Evolutionary conservation across 345 rosid genomes (phyloP), one percentile per base, ranked within the genome.

Genomic region (Boechera stricta): DNA sequence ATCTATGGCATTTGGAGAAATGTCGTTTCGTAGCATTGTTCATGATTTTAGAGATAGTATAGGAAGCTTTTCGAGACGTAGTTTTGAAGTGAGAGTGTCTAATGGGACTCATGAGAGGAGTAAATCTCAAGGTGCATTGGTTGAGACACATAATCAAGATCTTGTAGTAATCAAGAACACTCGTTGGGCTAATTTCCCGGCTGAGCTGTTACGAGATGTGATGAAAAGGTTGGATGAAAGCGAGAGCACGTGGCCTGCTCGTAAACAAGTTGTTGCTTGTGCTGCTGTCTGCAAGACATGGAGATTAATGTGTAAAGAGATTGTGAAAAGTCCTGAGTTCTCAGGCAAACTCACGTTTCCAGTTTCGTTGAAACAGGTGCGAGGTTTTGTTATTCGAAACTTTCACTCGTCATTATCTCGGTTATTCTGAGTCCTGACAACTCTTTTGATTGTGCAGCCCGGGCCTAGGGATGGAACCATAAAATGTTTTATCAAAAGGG

Each of bases 291-390:
- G 97, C 80, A 84, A 82, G 64, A 80, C 92, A 36, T 92, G 97
- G 97, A 87, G 97, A 72, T 85, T 84, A 67, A 89, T 88, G 92
- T 92, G 97, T 74, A 83, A 83, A 81, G 97, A 87, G 74, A 85
- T 87, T 63, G 93, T 92, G 5, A 77, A 60, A 47, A 79, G 82
- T 74, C 91, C 91, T 1, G 96, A 90, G 73, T 76, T 87, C 67
- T 86, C 84, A 18, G 92, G 91, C 66, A 92, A 87, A 87, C 87
- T 92, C 35, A 90, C 96, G 11, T 90, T 90, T 65, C 96, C 94
- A 0, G 88, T 90, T 84, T 92, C 97, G 2, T 73, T 92, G 59
- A 92, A 92, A 82, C 93, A 90, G 89, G 97, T 89, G 15, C 11
- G 5, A 9, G 26, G 9, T 48, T 59, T 47, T 2, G 9, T 31